phyloP scores from a whole-genome alignment of 306 rosid genomes.

The Acacia melanoxylon region DNA sequence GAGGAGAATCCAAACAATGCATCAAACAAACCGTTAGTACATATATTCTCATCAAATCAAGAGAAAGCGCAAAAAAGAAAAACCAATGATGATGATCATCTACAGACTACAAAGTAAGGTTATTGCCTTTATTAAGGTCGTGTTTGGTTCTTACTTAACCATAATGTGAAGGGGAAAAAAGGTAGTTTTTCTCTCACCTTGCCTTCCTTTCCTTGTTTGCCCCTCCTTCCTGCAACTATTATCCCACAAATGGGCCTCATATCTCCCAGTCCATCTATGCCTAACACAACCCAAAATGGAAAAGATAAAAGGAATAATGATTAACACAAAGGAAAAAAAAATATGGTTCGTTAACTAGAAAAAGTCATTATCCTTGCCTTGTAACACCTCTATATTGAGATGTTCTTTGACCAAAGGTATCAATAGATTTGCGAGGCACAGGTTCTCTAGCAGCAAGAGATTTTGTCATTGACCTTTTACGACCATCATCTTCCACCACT shows the following conservation, averaged over 20 bases:
- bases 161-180: neutral
- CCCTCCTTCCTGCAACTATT: slow-evolving; percentile 99
- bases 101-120: neutral
- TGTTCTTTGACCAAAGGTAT: slow-evolving; percentile 96
- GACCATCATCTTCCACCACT: slow-evolving; percentile 42
- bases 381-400: slow-evolving; percentile 98
- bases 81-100: neutral
- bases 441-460: slow-evolving; percentile 60
- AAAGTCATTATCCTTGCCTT: slow-evolving; percentile 44
- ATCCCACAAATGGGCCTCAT: slow-evolving; percentile 99
- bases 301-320: neutral
- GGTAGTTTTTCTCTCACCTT: slow-evolving; percentile 55
- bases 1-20: slow-evolving; percentile 48
- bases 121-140: neutral
- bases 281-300: slow-evolving; percentile 39
- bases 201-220: slow-evolving; percentile 99
- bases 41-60: slow-evolving; percentile 40
- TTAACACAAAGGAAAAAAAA: neutral
- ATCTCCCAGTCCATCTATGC: slow-evolving; percentile 99
- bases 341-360: neutral
- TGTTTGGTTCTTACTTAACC: slow-evolving; percentile 29
- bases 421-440: slow-evolving; percentile 84
- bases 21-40: slow-evolving; percentile 51
- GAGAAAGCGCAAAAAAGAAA: neutral
- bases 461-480: slow-evolving; percentile 65